Evolutionary conservation across 768 basidiomycete genomes (phyloP).

Genomic region (Tricholoma furcatifolium): DNA sequence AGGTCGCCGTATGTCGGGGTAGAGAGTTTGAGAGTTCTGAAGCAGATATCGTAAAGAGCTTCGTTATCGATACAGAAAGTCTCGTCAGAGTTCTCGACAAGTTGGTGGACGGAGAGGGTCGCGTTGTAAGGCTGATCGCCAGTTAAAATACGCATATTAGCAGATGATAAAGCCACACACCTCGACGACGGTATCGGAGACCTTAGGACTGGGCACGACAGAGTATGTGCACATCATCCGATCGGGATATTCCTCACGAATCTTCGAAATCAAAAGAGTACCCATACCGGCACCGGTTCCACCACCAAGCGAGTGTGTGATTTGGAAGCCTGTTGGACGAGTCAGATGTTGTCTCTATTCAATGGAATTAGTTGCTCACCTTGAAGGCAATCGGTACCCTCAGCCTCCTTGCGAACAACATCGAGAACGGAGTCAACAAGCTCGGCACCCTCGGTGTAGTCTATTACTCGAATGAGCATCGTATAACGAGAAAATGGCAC

Average conservation of each 20-base stretch:
- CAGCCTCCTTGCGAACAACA: constrained; percentile 98
- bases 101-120: constrained; percentile 96
- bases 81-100: constrained; percentile 99
- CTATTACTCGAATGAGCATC: constrained; percentile 30
- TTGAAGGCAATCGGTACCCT: constrained; percentile 95
- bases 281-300: constrained; percentile 99
- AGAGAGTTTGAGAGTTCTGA: constrained; percentile 94
- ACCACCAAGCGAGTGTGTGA: constrained; percentile 98
- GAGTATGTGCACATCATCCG: constrained; percentile 99
- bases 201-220: constrained; percentile 95
- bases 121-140: constrained; percentile 90
- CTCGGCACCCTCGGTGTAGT: constrained; percentile 96
- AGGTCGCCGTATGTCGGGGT: constrained; percentile 97
- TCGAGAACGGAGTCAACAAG: constrained; percentile 97
- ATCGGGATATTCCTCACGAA: constrained; percentile 98
- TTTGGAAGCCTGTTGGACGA: constrained; percentile 79
- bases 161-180: constrained; percentile 32
- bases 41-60: constrained; percentile 98
- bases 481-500: neutral
- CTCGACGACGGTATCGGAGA: constrained; percentile 98
- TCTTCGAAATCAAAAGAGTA: constrained; percentile 97
- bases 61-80: constrained; percentile 99
- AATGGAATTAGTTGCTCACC: constrained; percentile 48
- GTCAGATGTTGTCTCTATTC: constrained; percentile 9
- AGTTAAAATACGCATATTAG: neutral